Base-by-base conservation (phyloP, 371 early-diverging fungal species). In the Nematocida minor region DNA sequence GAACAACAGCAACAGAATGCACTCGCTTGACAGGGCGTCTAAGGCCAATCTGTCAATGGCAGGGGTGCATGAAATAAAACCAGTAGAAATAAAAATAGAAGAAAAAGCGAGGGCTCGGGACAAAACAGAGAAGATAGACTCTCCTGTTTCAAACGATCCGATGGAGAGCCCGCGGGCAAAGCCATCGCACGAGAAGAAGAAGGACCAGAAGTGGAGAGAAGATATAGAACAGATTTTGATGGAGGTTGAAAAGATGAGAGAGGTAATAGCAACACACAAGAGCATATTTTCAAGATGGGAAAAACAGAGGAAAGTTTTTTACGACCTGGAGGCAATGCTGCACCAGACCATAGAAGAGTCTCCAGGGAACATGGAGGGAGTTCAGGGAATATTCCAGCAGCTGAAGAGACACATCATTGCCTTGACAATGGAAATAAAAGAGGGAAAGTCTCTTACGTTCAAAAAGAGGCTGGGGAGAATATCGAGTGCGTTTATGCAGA, bases 331-430 rank as follows among this genome's bases (percentile, higher is more conserved):
- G 32, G 38, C 44, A 11, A 36, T 47, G 14, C 38, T 74, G 11
- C 4, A 36, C 4, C 27, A 16, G 22, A 31, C 54, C 9, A 55
- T 54, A 16, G 47, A 62, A 22, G 31, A n/a, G n/a, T 20, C 40
- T 48, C 29, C 18, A 7, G 22, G n/a, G 18, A 55, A 54, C 14
- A 31, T 55, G 22, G 77, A 74, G 31, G 42, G 16, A 6, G 16
- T 66, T 22, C 31, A 38, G 34, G 77, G 77, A 25, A 74, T 74
- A 31, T 48, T 74, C 34, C 77, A 74, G 60, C 77, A 63, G 34
- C 63, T 74, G 77, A 74, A 74, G 36, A 63, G 32, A 25, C 77
- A 74, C 20, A 47, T 62, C 4, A 74, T 74, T 2, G 29, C 22
- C 6, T 40, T 74, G 14, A 54, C 64, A 9, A 11, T 9, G 20